Conservation (phyloP, 305 asterid genomes). For the Andrographis paniculata region DNA sequence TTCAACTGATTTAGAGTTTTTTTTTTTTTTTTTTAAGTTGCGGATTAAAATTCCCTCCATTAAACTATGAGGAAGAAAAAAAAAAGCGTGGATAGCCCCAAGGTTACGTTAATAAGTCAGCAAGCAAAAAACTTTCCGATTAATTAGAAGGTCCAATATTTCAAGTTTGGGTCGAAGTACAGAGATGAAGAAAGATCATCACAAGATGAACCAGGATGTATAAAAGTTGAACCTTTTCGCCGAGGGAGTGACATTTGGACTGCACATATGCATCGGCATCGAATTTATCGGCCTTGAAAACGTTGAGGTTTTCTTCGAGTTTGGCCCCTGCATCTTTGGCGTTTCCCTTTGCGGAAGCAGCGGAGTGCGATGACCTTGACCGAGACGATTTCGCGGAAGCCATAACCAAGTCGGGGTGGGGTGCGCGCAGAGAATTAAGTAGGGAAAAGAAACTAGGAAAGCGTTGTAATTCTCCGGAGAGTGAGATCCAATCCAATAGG, state of each 20-base stretch:
- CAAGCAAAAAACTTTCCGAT: not conserved
- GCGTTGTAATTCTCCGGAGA: conserved; percentile 13
- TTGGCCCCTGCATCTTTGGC: conserved; percentile 58
- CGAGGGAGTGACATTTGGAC: conserved; percentile 82
- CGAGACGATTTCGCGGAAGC: conserved; percentile 79
- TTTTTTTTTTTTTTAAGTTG: no score
- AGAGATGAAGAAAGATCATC: not conserved
- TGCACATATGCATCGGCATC: conserved; percentile 84
- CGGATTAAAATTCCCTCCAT: no score
- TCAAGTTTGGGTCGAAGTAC: not conserved
- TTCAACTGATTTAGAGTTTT: no score
- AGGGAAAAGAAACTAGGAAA: conserved; percentile 5
- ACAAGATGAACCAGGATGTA: conserved; percentile 1
- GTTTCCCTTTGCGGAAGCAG: conserved; percentile 41
- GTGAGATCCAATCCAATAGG: conserved; percentile 32
- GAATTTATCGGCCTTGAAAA: conserved; percentile 83
- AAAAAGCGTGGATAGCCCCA: not conserved
- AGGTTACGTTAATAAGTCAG: not conserved
- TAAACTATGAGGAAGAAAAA: conserved; percentile 9
- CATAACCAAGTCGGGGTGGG: conserved; percentile 26
- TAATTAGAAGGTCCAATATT: not conserved
- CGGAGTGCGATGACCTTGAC: conserved; percentile 60
- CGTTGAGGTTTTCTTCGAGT: conserved; percentile 85
- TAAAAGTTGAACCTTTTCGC: conserved; percentile 56
- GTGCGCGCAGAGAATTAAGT: not conserved